Percentiles rank a stretch among this genome's conserved stretches.
These are phyloP conservation scores for Strobilomyces confusus DNA, from an alignment of 768 basidiomycete genomes.

Conservation along the genomic window DNA sequence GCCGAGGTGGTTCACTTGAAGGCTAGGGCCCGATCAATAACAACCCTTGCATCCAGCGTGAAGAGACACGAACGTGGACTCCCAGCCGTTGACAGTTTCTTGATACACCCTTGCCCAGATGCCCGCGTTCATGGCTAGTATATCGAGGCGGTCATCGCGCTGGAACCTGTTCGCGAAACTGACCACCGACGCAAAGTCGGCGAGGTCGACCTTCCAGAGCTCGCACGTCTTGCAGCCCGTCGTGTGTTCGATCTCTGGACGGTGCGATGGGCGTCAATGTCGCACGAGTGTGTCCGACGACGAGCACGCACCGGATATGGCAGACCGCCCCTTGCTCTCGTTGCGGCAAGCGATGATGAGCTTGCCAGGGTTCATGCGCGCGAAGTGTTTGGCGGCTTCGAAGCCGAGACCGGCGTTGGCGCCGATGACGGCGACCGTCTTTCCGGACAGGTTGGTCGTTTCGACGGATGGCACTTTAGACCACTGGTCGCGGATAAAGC, in stretches of 20 bases:
- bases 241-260: slow-evolving; percentile 18
- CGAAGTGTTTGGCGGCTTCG: slow-evolving; percentile 29
- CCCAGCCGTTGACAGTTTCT: slow-evolving; percentile 43
- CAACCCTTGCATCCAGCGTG: not conserved
- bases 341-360: slow-evolving; percentile 30
- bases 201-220: slow-evolving; percentile 8
- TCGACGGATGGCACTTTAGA: slow-evolving; percentile 14
- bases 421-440: slow-evolving; percentile 30
- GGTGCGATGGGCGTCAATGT: not conserved
- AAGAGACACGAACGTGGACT: slow-evolving; percentile 33
- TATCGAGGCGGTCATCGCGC: slow-evolving; percentile 12
- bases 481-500: slow-evolving; percentile 17
- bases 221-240: slow-evolving; percentile 29
- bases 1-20: slow-evolving; percentile 36
- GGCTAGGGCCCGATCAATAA: slow-evolving; percentile 5
- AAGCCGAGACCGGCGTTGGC: slow-evolving; percentile 34
- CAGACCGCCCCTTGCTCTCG: slow-evolving; percentile 19
- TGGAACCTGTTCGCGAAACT: slow-evolving; percentile 10
- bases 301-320: slow-evolving; percentile 18
- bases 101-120: slow-evolving; percentile 12
- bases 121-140: slow-evolving; percentile 45
- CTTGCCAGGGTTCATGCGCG: slow-evolving; percentile 28
- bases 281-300: not conserved
- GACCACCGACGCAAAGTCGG: slow-evolving; percentile 14
- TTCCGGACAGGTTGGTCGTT: slow-evolving; percentile 24